phyloP scores from a whole-genome alignment of 2,329 filamentous ascomycete species.

The Claviceps paspali region DNA sequence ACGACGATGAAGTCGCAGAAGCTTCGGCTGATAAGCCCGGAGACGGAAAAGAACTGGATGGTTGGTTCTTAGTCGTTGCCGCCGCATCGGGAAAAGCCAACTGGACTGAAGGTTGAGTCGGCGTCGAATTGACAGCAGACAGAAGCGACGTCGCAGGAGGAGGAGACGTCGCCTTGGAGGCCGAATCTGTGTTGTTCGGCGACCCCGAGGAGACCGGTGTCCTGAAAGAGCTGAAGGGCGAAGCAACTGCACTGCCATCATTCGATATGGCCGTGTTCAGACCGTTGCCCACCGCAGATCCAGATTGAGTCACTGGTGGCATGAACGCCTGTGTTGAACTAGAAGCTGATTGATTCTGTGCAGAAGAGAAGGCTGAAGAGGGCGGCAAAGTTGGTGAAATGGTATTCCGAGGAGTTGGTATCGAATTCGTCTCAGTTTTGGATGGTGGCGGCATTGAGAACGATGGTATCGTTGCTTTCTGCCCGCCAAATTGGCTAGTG shows the following conservation, averaged over 20 bases:
- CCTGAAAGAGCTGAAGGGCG: neutral
- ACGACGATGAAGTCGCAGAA: neutral
- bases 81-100: neutral
- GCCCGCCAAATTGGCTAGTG: neutral
- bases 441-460: slow-evolving; percentile 5
- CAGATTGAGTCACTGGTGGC: neutral
- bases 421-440: slow-evolving; percentile 2
- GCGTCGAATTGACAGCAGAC: neutral
- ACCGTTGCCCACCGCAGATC: neutral
- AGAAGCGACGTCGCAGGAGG: neutral
- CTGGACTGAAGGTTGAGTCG: neutral
- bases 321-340: neutral
- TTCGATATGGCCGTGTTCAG: neutral
- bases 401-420: neutral
- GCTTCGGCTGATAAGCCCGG: neutral
- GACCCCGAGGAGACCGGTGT: neutral
- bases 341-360: neutral
- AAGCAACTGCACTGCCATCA: neutral
- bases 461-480: slow-evolving; percentile 3
- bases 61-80: neutral
- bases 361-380: neutral
- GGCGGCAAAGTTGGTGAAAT: neutral
- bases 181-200: neutral
- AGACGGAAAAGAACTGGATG: neutral
- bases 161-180: neutral